Evolutionary conservation across 1,284 basidiomycete genomes (phyloP).

Genomic region (Cryptococcus sp.): DNA sequence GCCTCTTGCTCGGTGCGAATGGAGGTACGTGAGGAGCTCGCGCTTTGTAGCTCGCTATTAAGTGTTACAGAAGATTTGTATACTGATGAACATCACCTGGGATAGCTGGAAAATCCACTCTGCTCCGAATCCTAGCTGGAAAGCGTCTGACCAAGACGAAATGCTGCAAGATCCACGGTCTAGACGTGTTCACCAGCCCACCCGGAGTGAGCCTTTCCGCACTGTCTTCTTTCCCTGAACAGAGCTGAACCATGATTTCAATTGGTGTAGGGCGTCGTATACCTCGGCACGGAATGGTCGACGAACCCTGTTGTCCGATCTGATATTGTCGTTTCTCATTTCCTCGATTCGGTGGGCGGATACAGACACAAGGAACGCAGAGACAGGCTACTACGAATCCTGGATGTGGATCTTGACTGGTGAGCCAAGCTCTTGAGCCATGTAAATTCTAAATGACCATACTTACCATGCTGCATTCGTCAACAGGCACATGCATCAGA

Average conservation of each 20-base stretch:
- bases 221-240: constrained; percentile 1
- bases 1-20: constrained; percentile 86
- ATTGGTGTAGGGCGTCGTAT: constrained; percentile 67
- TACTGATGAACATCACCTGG: background rate
- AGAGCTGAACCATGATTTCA: background rate
- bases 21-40: constrained; percentile 62
- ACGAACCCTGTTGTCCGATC: constrained; percentile 95
- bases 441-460: background rate
- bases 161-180: constrained; percentile 71
- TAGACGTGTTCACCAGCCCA: constrained; percentile 75
- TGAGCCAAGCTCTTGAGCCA: constrained; percentile 22
- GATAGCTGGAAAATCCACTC: constrained; percentile 88
- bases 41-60: background rate
- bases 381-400: constrained; percentile 81
- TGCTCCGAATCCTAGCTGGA: constrained; percentile 91
- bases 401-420: constrained; percentile 91
- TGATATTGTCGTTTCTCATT: constrained; percentile 84
- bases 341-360: constrained; percentile 92
- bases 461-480: too few species aligned
- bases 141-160: constrained; percentile 75
- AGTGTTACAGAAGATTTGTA: background rate
- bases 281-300: constrained; percentile 91
- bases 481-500: constrained; percentile 60
- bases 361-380: constrained; percentile 89
- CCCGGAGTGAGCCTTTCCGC: constrained; percentile 48